phyloP scores from a whole-genome alignment of 2,329 filamentous ascomycete genomes.

The Fusarium secorum region DNA sequence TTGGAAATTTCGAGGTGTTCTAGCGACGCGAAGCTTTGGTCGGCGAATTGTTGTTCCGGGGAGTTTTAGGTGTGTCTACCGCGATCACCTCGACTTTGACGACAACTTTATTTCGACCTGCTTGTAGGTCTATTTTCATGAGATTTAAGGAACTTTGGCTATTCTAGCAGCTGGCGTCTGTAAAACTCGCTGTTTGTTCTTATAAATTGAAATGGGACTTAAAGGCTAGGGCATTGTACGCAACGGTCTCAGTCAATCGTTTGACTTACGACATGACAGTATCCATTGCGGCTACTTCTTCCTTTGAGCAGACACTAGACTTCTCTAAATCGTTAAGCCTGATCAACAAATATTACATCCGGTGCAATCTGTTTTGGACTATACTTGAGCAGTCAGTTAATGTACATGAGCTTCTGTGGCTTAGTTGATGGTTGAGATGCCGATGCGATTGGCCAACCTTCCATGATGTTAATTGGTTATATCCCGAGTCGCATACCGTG shows the following conservation, averaged over 20 bases:
- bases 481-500: background rate
- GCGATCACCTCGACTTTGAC: background rate
- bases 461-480: background rate
- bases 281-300: background rate
- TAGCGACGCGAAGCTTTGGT: slow-evolving; percentile 29
- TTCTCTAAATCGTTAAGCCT: background rate
- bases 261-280: background rate
- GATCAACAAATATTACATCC: background rate
- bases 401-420: background rate
- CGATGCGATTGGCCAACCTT: background rate
- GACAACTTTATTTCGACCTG: background rate
- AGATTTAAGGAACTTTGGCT: too few relatives aligned
- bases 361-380: background rate
- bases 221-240: background rate
- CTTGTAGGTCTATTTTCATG: background rate
- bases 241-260: background rate
- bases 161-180: background rate
- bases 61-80: background rate
- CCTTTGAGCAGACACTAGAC: background rate
- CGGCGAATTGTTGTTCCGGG: slow-evolving; percentile 26
- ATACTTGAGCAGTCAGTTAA: background rate
- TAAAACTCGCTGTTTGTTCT: background rate
- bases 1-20: slow-evolving; percentile 40
- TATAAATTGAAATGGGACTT: background rate
- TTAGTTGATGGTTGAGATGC: background rate